Base-by-base conservation (phyloP, 192 early-diverging fungal genomes). In the Coemansia sp. region DNA sequence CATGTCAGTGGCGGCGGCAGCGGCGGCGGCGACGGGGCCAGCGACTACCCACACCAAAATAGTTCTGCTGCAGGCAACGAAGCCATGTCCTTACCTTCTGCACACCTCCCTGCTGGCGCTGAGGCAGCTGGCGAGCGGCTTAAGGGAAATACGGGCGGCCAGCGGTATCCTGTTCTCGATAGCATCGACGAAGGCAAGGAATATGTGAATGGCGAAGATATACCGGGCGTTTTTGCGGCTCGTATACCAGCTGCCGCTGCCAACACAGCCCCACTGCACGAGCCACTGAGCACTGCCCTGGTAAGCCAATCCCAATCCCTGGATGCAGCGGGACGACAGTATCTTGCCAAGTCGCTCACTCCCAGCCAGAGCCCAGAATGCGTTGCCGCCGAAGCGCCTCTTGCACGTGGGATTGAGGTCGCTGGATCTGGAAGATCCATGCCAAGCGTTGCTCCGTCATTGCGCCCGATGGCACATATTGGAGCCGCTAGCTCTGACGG, bases 161-260 rank as follows among this genome's bases (percentile, higher is more conserved):
- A 67, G 31, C 62, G 40, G 55, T 51, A 67, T 37, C 18, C 59
- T 13, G 60, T 55, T 13, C 35, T 73, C 20, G 63, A 74, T 21
- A 63, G 71, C 60, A 74, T 74, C 28, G 65, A 74, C 2, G 71
- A 68, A 46, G 56, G 64, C 38, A 66, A 50, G 8, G 73, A 67
- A 48, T 62, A 60, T 14, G 26, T 26, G 13, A 18, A 50, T 7
- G 61, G 26, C 20, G 46, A 43, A 20, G 28, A 35, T 11, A 31
- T 38, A 5, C 4, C 3, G 18, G 65, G 11, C 42, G 39, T 13
- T 16, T 20, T 58, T 3, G 31, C 57, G 39, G 9, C 16, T 24
- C 8, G 42, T 18, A 38, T 42, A 16, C 51, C 31, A 9, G 40
- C 28, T 9, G 7, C 38, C 1, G 28, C 38, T 9, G 51, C 36